Conservation (phyloP, 768 basidiomycete genomes). For the Phaeotremella skinneri region DNA sequence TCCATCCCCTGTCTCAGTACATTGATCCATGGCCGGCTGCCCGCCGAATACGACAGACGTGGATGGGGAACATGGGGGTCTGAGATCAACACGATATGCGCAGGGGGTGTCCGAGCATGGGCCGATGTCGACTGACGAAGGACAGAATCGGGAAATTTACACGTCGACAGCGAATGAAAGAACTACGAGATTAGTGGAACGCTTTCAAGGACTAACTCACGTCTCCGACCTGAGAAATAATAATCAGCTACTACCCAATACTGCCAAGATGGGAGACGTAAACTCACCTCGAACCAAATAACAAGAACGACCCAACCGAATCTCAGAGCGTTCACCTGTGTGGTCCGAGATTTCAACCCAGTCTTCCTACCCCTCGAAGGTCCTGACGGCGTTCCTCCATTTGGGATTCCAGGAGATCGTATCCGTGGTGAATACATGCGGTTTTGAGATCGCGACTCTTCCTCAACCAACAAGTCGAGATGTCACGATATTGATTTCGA, state of each 20-base stretch:
- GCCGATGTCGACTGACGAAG: slow-evolving; percentile 23
- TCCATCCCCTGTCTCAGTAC: slow-evolving; percentile 65
- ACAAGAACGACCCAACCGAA: slow-evolving; percentile 63
- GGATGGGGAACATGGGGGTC: slow-evolving; percentile 82
- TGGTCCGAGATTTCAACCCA: slow-evolving; percentile 32
- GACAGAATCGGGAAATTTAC: slow-evolving; percentile 42
- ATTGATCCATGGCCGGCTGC: slow-evolving; percentile 59
- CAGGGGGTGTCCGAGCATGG: slow-evolving; percentile 33
- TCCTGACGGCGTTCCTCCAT: not conserved
- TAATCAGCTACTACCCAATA: slow-evolving; percentile 53
- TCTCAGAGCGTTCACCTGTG: slow-evolving; percentile 38
- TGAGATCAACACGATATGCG: slow-evolving; percentile 75
- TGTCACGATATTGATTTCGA: not conserved
- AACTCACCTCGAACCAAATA: slow-evolving; percentile 64
- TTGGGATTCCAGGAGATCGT: not conserved
- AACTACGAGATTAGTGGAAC: slow-evolving; percentile 29
- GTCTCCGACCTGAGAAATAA: slow-evolving; percentile 55
- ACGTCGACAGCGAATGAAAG: slow-evolving; percentile 45
- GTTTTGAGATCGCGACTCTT: not conserved
- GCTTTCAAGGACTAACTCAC: slow-evolving; percentile 24
- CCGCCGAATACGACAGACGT: slow-evolving; percentile 65
- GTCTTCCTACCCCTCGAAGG: slow-evolving; percentile 14
- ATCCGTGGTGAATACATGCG: not conserved
- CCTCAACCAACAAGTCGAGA: not conserved
- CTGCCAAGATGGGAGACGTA: not conserved